A percentile compares a stretch with the other conserved stretches of the same genome.
Evolutionary conservation across 805 yeast species (phyloP).

Genomic region (Komagataella pastoris): DNA sequence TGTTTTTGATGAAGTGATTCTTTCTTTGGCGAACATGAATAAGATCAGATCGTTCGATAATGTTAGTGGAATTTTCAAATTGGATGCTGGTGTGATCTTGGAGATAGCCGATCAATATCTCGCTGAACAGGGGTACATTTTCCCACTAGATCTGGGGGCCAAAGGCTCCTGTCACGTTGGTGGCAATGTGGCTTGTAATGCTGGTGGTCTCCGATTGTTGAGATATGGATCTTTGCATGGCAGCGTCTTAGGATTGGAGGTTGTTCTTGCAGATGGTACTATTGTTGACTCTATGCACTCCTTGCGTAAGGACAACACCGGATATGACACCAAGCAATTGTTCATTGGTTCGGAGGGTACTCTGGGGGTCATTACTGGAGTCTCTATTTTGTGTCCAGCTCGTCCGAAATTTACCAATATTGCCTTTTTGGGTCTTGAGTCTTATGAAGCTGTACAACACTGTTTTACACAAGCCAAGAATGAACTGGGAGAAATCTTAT

Average conservation of each 20-base stretch:
- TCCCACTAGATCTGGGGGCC: conserved; percentile 92
- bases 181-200: conserved; percentile 90
- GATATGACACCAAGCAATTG: conserved; percentile 83
- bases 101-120: conserved; percentile 73
- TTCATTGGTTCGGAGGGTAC: conserved; percentile 95
- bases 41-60: conserved; percentile 71
- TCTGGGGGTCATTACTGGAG: conserved; percentile 80
- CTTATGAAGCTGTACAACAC: conserved; percentile 73
- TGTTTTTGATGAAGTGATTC: conserved; percentile 77
- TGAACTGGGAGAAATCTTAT: conserved; percentile 73
- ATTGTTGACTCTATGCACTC: conserved; percentile 69
- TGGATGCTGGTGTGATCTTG: conserved; percentile 83
- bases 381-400: conserved; percentile 80
- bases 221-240: conserved; percentile 93
- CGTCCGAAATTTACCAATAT: conserved; percentile 80
- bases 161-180: conserved; percentile 96
- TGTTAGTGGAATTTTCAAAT: conserved; percentile 73
- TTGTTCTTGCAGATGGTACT: conserved; percentile 84
- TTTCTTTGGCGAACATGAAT: conserved; percentile 61
- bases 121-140: conserved; percentile 74
- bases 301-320: conserved; percentile 89
- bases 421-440: conserved; percentile 72
- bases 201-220: conserved; percentile 83
- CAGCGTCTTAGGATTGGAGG: conserved; percentile 80
- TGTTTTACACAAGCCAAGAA: conserved; percentile 67